Base-by-base conservation (phyloP, 352 stramenopile genomes). In the Phytophthora crassamura region DNA sequence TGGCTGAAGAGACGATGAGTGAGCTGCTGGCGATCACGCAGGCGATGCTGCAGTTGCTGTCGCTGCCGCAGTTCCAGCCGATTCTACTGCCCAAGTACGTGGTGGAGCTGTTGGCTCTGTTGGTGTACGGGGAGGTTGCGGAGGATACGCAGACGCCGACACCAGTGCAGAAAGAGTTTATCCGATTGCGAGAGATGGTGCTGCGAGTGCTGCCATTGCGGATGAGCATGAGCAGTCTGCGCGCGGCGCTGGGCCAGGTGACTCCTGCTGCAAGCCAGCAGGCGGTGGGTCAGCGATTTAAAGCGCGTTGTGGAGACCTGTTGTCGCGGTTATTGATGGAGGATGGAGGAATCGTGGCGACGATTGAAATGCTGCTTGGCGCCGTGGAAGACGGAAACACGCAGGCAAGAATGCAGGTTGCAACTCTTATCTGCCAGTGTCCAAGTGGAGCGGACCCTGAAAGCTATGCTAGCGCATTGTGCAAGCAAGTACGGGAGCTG, bases 331-430 rank as follows among this genome's bases (percentile, higher is more conserved):
- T 93, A 20, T 35, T 92, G 30, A 86, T 94, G 75, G 59, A 88
- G 46, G 65, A 87, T 16, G 86, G 86, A 18, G 88, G 88, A 18
- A 87, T 96, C 34, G 69, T 88, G 43, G 82, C 85, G 10, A 92
- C 86, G 4, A 90, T 96, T 51, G 88, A 96, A 51, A 90, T 94
- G 75, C 64, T 96, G 6, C 74, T 94, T 11, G 75, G 80, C 22
- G 66, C 71, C 0, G 86, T 96, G 22, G 85, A 93, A 22, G 86
- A 93, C 36, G 88, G 88, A 59, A 94, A 95, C 62, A 94, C 88
- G 1, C 88, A 94, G 67, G 88, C 88, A 34, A 79, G 86, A 42
- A 78, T 94, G 63, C 86, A 95, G 57, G 85, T 96, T 52, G 85
- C 81, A 7, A 90, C 67, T 39, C 64, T 96, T 46, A 86, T 95